Evolutionary conservation across 179 eudicot genomes (phyloP), one percentile per base, ranked within the genome.

Genomic region (Monotropa hypopitys): DNA sequence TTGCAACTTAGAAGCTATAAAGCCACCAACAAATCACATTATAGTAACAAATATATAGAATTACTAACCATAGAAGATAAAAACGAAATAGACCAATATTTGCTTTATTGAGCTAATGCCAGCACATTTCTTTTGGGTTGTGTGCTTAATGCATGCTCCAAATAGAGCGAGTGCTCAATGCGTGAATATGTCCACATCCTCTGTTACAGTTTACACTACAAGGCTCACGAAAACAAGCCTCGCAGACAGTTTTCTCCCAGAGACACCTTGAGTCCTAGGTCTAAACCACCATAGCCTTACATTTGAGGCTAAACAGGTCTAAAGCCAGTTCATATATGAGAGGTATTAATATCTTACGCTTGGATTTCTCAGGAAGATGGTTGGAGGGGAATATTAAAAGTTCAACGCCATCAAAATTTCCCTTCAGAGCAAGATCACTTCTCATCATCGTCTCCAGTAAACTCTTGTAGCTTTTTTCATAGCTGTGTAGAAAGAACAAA

Each of bases 331-430:
- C 72, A 76, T 49, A 66, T 47, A 61, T 4, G 21, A 76, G 18
- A 46, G 45, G 11, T 57, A 46, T 18, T 30, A 45, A 18, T 16
- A 32, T 82, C 95, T 88, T 93, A 95, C 99, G 91, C 83, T 87
- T 91, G 74, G 88, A 87, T 82, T 86, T 87, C 73, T 85, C 85
- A 76, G 96, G 88, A 80, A 93, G 97, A 80, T 84, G 89, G 76
- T 88, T 91, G 47, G 99, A 95, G 65, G 97, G 90, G 83, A 91
- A 95, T 83, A 95, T 87, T 77, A 95, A 87, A 66, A 95, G 93
- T 74, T 95, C 98, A 80, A 87, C 86, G 42, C 92, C 98, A 84
- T 86, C 82, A 47, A 91, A 67, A 79, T 83, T 85, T 76, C 93
- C 97, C 86, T 80, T 85, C 32, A 93, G 92, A 81, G 98, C 98